These are phyloP conservation scores for Pterulicium gracile DNA, from an alignment of 1,284 basidiomycete genomes.

Conservation along the genomic window DNA sequence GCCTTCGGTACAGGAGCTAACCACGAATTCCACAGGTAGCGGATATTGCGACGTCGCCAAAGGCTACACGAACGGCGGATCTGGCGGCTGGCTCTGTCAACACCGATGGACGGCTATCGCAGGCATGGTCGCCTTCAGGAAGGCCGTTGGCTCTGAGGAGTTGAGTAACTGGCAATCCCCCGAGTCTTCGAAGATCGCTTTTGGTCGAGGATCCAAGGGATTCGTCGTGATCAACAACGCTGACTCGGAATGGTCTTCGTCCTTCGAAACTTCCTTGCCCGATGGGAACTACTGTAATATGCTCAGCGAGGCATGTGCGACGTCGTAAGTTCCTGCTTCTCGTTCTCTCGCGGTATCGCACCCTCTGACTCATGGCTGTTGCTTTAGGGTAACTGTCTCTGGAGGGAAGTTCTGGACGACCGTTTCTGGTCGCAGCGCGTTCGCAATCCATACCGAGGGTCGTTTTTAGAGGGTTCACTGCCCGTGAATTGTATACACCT, in stretches of 20 bases:
- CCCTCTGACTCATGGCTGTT: conserved; percentile 1
- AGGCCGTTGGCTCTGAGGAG: conserved; percentile 38
- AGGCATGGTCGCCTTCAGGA: conserved; percentile 56
- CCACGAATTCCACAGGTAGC: too few relatives aligned
- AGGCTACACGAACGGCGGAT: too few relatives aligned
- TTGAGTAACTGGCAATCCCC: conserved; percentile 49
- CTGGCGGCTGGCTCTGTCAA: conserved; percentile 52
- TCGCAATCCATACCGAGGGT: conserved; percentile 53
- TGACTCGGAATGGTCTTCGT: conserved; percentile 39
- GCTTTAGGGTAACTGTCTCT: conserved; percentile 35
- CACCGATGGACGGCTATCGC: conserved; percentile 48
- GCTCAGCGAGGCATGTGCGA: conserved; percentile 31
- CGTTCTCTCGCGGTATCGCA: too few relatives aligned
- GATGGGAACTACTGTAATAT: conserved; percentile 56
- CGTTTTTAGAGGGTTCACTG: too few relatives aligned
- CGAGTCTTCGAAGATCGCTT: conserved; percentile 46
- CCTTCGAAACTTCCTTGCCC: conserved; percentile 45
- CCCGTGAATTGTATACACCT: too few relatives aligned
- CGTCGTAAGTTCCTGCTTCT: conserved; percentile 35
- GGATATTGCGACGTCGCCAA: conserved; percentile 45
- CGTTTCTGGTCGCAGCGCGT: conserved; percentile 39
- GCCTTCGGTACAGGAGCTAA: too few relatives aligned
- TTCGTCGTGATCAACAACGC: conserved; percentile 60
- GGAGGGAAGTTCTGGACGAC: conserved; percentile 41
- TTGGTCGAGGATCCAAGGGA: conserved; percentile 42